Conservation (phyloP, 805 yeast genomes). For the Danielia reshetovae region DNA sequence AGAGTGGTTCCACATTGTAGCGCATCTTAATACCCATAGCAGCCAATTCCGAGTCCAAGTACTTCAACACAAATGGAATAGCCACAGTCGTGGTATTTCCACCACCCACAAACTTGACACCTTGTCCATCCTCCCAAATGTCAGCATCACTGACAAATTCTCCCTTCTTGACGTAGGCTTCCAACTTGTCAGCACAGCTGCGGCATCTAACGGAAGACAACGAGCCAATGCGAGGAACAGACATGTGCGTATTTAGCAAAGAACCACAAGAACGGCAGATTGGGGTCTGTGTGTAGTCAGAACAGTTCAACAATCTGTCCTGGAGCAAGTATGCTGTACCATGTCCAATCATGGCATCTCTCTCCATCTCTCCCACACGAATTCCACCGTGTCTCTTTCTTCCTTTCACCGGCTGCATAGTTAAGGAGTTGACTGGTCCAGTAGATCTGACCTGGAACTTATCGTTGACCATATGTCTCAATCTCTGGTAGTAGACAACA, state of each 20-base stretch:
- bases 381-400: constrained; percentile 99
- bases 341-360: constrained; percentile 98
- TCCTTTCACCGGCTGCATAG: constrained; percentile 99
- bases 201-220: constrained; percentile 80
- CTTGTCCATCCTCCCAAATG: constrained; percentile 97
- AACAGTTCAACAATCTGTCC: constrained; percentile 90
- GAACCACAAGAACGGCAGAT: constrained; percentile 94
- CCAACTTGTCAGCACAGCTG: constrained; percentile 77
- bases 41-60: constrained; percentile 88
- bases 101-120: constrained; percentile 89
- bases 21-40: constrained; percentile 97
- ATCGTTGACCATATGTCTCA: constrained; percentile 99
- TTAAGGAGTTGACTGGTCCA: constrained; percentile 94
- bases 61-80: constrained; percentile 92
- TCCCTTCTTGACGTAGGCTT: constrained; percentile 45
- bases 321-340: constrained; percentile 94
- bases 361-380: constrained; percentile 99
- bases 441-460: constrained; percentile 99
- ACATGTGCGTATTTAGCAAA: constrained; percentile 78
- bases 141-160: constrained; percentile 61
- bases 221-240: constrained; percentile 89
- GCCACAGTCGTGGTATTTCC: constrained; percentile 92
- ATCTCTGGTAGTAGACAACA: constrained; percentile 94
- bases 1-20: constrained; percentile 71
- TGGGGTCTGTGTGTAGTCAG: constrained; percentile 90